Percentiles rank a stretch among this genome's conserved stretches.
phyloP scores from a whole-genome alignment of 768 basidiomycete genomes.

The Pleurotus tuber-regium region DNA sequence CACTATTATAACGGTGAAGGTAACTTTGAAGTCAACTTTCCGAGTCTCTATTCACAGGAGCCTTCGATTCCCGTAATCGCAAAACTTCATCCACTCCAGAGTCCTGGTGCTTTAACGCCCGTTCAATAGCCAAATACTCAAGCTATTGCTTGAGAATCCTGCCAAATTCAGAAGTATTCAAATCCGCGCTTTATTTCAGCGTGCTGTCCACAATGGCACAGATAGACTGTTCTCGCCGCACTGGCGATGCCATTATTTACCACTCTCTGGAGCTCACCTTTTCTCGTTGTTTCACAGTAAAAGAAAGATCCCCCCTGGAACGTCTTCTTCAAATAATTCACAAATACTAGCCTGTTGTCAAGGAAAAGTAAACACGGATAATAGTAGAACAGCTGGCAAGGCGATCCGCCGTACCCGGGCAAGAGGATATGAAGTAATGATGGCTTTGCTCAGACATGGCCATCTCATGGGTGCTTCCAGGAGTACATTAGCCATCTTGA shows the following conservation, averaged over 20 bases:
- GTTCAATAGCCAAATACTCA: too few species aligned
- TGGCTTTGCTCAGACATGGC: too few species aligned
- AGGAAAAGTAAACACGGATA: conserved; percentile 70
- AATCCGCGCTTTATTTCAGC: conserved; percentile 84
- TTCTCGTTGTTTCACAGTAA: conserved; percentile 45
- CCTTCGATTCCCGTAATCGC: too few species aligned
- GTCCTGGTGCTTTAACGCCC: too few species aligned
- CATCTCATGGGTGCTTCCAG: too few species aligned
- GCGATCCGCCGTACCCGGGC: conserved; percentile 40
- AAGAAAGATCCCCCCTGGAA: conserved; percentile 64
- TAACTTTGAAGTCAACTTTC: too few species aligned
- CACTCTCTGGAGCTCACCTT: too few species aligned
- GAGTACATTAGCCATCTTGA: too few species aligned
- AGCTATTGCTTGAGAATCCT: too few species aligned
- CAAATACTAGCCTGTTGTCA: conserved; percentile 60
- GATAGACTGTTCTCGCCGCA: conserved; percentile 51
- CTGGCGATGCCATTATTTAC: background rate
- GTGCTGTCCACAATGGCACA: conserved; percentile 90
- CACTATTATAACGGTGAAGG: too few species aligned
- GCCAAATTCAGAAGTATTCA: conserved; percentile 91
- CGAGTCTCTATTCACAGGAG: too few species aligned
- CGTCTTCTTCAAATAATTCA: conserved; percentile 51
- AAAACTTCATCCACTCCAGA: too few species aligned
- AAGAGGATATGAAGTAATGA: conserved; percentile 24
- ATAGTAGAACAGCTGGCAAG: conserved; percentile 58